These are phyloP conservation scores for Nannizzia gypsea DNA, from an alignment of 2,329 filamentous ascomycete genomes.

Conservation along the genomic window DNA sequence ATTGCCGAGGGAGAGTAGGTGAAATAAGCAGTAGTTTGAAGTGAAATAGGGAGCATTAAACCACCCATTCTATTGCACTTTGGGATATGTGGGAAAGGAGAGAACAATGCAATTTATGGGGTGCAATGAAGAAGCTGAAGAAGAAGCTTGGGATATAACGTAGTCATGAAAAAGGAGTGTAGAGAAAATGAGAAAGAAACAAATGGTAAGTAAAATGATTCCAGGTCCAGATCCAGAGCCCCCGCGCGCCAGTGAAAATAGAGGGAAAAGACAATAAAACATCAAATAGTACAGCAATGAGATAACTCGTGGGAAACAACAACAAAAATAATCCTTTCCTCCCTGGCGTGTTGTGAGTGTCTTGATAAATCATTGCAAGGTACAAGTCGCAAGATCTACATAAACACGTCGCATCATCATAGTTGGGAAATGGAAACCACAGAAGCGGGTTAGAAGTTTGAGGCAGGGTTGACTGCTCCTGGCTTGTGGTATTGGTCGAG, in stretches of 20 bases:
- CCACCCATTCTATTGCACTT: background rate
- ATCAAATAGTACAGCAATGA: background rate
- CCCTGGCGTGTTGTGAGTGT: background rate
- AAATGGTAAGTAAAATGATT: background rate
- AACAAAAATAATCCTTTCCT: background rate
- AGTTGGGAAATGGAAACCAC: background rate
- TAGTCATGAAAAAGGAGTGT: slow-evolving; percentile 1
- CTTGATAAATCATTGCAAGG: background rate
- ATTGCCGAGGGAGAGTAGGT: background rate
- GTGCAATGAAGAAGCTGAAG: background rate
- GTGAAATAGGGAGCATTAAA: background rate
- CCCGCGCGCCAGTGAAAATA: background rate
- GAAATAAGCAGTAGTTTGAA: background rate
- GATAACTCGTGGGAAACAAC: background rate
- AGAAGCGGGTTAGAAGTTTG: slow-evolving; percentile 35
- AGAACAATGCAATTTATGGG: background rate
- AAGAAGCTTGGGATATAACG: background rate
- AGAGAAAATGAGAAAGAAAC: background rate
- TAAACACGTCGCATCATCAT: background rate
- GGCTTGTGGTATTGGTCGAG: slow-evolving; percentile 41
- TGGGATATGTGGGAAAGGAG: background rate
- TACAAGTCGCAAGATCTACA: background rate
- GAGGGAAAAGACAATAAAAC: background rate
- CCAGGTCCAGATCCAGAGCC: background rate
- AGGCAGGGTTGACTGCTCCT: slow-evolving; percentile 39